Evolutionary conservation across 1,284 basidiomycete genomes (phyloP).

Genomic region (Sporisorium scitamineum): DNA sequence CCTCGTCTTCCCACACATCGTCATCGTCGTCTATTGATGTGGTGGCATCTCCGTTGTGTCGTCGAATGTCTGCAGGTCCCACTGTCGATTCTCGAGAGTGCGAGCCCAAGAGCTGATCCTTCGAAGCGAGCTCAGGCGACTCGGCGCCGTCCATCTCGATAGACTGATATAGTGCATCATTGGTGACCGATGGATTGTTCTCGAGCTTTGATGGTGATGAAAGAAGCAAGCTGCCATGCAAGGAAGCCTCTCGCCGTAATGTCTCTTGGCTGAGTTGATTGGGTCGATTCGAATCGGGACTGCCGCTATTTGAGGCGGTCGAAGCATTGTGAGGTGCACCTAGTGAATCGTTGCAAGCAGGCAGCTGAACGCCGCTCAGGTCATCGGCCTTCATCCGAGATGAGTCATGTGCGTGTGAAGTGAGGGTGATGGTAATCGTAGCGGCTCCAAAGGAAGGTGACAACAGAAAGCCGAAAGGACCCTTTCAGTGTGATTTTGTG

Average conservation of each 20-base stretch:
- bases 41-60: not conserved
- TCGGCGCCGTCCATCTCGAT: not conserved
- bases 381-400: constrained; percentile 23
- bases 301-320: not conserved
- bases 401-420: constrained; percentile 14
- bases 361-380: constrained; percentile 9
- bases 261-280: constrained; percentile 30
- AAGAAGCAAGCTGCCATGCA: not conserved
- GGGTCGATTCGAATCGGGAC: not conserved
- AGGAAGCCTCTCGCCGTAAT: constrained; percentile 7
- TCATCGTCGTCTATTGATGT: constrained; percentile 39
- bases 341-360: not conserved
- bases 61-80: constrained; percentile 9
- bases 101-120: not conserved
- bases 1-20: constrained; percentile 50
- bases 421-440: not conserved
- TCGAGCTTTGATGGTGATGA: not conserved
- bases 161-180: too few relatives aligned
- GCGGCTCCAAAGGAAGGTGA: not conserved
- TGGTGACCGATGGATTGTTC: not conserved
- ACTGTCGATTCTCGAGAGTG: constrained; percentile 18
- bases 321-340: not conserved
- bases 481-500: constrained; percentile 21
- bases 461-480: constrained; percentile 1
- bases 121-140: not conserved